Evolutionary conservation across 805 yeast genomes (phyloP), one percentile per base, ranked within the genome.

Genomic region (Groenewaldozyma tartarivorans): DNA sequence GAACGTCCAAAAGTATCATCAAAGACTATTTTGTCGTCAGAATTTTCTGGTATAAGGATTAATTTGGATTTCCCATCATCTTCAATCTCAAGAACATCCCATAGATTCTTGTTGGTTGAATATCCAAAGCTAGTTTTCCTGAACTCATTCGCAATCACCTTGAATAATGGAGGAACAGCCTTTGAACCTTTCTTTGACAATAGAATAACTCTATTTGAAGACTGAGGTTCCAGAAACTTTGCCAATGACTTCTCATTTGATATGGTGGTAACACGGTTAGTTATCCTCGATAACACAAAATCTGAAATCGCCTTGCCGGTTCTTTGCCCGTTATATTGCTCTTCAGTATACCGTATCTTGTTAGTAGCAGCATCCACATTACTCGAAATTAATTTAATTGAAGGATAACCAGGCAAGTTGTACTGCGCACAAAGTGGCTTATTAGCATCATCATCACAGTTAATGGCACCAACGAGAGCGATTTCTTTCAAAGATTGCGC

Each of bases 401-500:
- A 84, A 5, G 98, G 98, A 60, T 72, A 90, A 0, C 95, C 94
- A 49, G 74, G 67, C 22, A 92, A 64, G 41, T 71, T 68, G 58
- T 80, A 70, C 42, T 70, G 61, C 18, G 76, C 62, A 64, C 98
- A 92, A 3, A 92, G 56, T 26, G 65, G 70, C 60, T 79, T 76
- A 57, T 87, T 87, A 41, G 56, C 56, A 3, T 69, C 73, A 38
- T 73, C 70, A 54, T 87, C 95, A 63, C 98, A 92, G 59, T 90
- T 81, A 9, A 92, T 83, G 34, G 95, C 81, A 7, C 61, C 71
- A 15, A 62, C 49, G 19, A 52, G 51, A 20, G 62, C 69, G 15
- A 59, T 39, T 4, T 64, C 67, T 21, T 72, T 71, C 4, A 83
- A 64, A 21, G 63, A 58, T 39, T 72, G 74, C 4, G 83, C 94